A percentile compares a stretch with the other conserved stretches of the same genome.
phyloP scores from a whole-genome alignment of 2,329 filamentous ascomycete genomes.

The Calycina marina region DNA sequence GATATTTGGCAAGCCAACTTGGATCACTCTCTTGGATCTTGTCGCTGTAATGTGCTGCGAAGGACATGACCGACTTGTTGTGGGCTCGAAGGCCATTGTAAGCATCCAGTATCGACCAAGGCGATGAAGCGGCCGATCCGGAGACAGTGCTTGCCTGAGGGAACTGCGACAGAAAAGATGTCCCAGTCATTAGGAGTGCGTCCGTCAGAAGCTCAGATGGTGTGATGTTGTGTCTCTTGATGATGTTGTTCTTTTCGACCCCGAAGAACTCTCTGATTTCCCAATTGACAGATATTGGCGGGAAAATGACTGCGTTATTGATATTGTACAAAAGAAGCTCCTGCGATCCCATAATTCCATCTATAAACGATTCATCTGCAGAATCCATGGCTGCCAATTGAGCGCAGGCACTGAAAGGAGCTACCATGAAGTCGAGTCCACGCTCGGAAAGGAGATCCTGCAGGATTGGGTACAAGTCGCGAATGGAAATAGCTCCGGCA shows the following conservation, averaged over 20 bases:
- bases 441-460: constrained; percentile 58
- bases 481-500: constrained; percentile 54
- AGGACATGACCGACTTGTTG: constrained; percentile 53
- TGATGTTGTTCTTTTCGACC: constrained; percentile 52
- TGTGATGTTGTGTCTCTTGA: constrained; percentile 49
- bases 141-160: constrained; percentile 53
- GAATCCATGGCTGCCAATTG: constrained; percentile 69
- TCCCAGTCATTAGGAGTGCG: constrained; percentile 69
- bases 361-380: constrained; percentile 49
- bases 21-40: constrained; percentile 56
- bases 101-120: constrained; percentile 53
- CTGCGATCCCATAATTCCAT: constrained; percentile 69
- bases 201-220: constrained; percentile 74
- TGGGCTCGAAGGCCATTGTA: constrained; percentile 61
- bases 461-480: constrained; percentile 62
- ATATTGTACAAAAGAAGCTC: constrained; percentile 79
- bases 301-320: constrained; percentile 57
- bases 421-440: constrained; percentile 61
- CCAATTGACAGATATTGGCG: constrained; percentile 49
- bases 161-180: constrained; percentile 63
- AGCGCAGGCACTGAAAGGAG: constrained; percentile 76
- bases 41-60: constrained; percentile 67
- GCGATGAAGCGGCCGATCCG: constrained; percentile 35
- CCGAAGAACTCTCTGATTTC: constrained; percentile 47
- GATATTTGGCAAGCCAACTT: constrained; percentile 74